phyloP scores from a whole-genome alignment of 129 eudicot genomes.

The Artemisia tridentata region DNA sequence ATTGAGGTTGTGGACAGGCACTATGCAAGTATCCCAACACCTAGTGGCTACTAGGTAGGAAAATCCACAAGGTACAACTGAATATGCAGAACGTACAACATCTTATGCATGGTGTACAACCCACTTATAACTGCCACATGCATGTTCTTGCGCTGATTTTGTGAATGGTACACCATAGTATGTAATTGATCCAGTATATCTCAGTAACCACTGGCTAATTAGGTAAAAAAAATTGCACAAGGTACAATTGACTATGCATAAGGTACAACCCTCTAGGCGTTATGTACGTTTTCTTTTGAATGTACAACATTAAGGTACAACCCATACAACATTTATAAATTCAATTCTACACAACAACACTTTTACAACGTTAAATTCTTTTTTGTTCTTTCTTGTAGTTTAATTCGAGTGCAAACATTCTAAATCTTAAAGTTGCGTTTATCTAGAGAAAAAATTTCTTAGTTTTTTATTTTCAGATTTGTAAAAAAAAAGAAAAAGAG shows the following conservation, averaged over 20 bases:
- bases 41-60: slow-evolving; percentile 47
- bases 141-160: background rate
- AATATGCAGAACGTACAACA: background rate
- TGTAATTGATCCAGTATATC: background rate
- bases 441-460: no score
- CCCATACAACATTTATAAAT: no score
- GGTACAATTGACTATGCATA: slow-evolving; percentile 17
- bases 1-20: slow-evolving; percentile 85
- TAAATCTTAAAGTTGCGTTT: no score
- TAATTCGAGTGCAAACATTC: no score
- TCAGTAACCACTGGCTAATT: background rate
- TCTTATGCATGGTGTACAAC: slow-evolving; percentile 3
- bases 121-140: background rate
- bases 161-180: background rate
- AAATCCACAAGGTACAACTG: slow-evolving; percentile 9
- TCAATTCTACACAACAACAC: no score
- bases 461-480: no score
- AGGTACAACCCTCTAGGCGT: background rate
- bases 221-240: background rate
- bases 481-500: no score
- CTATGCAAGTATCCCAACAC: slow-evolving; percentile 60
- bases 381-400: no score
- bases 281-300: no score
- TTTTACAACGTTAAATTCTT: no score
- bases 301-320: no score